These are phyloP conservation scores for Xylariaceae sp. DNA, from an alignment of 2,329 filamentous ascomycete species.

Conservation along the genomic window DNA sequence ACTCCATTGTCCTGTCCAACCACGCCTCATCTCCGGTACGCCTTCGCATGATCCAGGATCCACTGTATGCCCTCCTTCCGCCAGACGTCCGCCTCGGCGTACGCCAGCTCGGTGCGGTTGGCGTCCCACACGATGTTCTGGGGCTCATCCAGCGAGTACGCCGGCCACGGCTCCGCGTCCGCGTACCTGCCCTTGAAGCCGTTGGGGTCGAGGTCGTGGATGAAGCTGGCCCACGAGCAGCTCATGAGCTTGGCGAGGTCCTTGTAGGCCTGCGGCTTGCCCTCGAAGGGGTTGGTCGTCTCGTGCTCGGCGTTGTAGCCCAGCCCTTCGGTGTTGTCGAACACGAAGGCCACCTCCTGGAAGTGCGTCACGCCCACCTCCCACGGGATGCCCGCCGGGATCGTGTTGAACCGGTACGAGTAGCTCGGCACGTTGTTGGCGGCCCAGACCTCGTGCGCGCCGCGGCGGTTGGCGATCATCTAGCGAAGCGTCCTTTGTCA, in stretches of 20 bases:
- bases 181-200: constrained; percentile 13
- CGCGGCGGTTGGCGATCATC: constrained; percentile 22
- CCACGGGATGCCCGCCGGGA: constrained; percentile 15
- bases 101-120: constrained; percentile 7
- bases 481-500: too few species aligned
- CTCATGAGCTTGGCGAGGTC: constrained; percentile 22
- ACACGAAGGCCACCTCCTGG: constrained; percentile 34
- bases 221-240: constrained; percentile 34
- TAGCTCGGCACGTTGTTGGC: constrained; percentile 20
- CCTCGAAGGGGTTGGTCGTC: constrained; percentile 25
- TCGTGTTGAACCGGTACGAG: constrained; percentile 27
- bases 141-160: constrained; percentile 17
- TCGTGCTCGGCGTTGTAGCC: constrained; percentile 18
- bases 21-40: too few species aligned
- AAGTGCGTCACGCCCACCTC: constrained; percentile 29
- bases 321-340: constrained; percentile 27
- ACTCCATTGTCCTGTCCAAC: too few species aligned
- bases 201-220: constrained; percentile 45
- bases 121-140: constrained; percentile 21
- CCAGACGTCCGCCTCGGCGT: constrained; percentile 23
- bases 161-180: constrained; percentile 19
- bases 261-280: constrained; percentile 17
- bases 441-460: constrained; percentile 21
- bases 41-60: constrained; percentile 20
- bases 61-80: constrained; percentile 22